A percentile compares a stretch with the other conserved stretches of the same genome.
phyloP scores from a whole-genome alignment of 225 moss, liverwort and hornwort species.

The Marchantia polymorpha region DNA sequence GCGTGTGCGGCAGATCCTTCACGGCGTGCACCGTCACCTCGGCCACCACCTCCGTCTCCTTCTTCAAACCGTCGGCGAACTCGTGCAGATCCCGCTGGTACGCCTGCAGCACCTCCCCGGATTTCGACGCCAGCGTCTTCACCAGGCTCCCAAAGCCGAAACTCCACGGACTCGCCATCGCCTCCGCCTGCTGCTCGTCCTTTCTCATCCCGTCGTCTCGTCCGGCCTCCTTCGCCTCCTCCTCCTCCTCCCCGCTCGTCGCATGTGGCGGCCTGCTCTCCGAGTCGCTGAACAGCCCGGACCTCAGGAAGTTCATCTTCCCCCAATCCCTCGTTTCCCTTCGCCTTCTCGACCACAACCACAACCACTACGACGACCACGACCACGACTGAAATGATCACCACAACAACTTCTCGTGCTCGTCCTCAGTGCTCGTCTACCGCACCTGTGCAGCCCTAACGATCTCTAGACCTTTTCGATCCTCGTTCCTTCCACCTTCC shows the following conservation, averaged over 20 bases:
- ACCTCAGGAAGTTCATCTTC: slow-evolving; percentile 48
- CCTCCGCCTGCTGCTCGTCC: slow-evolving; percentile 20
- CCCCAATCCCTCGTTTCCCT: no score
- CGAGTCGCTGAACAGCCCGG: slow-evolving; percentile 40
- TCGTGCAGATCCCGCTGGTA: slow-evolving; percentile 93
- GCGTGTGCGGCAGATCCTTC: slow-evolving; percentile 72
- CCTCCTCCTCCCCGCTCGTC: not conserved
- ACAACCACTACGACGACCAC: no score
- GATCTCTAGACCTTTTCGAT: not conserved
- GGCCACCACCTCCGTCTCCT: slow-evolving; percentile 70
- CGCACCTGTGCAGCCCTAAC: not conserved
- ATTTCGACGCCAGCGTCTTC: slow-evolving; percentile 50
- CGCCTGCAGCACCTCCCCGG: slow-evolving; percentile 84
- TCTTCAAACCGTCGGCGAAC: slow-evolving; percentile 85
- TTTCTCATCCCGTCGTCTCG: slow-evolving; percentile 16
- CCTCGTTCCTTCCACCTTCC: not conserved
- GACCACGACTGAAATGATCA: no score
- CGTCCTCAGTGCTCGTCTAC: no score
- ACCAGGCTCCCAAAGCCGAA: slow-evolving; percentile 43
- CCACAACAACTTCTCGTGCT: no score
- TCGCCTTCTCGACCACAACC: no score
- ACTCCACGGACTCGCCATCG: slow-evolving; percentile 36
- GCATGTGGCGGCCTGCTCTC: slow-evolving; percentile 9
- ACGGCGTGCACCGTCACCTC: slow-evolving; percentile 87
- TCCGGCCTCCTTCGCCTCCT: slow-evolving; percentile 7